These are phyloP conservation scores for Gossypium australe DNA, from an alignment of 345 rosid genomes.

Conservation along the genomic window DNA sequence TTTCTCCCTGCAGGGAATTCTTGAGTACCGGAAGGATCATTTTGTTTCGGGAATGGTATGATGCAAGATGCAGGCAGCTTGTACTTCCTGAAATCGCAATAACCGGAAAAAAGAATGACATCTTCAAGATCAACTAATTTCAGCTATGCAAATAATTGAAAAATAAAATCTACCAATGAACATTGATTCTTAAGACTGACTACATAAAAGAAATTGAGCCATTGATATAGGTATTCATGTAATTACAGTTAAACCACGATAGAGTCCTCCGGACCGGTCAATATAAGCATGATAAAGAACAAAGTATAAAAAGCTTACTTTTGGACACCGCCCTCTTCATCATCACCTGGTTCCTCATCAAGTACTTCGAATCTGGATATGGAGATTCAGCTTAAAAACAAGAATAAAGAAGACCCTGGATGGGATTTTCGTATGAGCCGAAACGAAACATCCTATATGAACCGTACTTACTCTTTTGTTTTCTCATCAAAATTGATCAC, in stretches of 20 bases:
- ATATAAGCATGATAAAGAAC: not conserved
- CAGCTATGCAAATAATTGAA: not conserved
- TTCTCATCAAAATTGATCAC: constrained; percentile 87
- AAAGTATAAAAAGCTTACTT: constrained; percentile 34
- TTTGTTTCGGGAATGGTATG: constrained; percentile 84
- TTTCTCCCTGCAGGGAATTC: constrained; percentile 68
- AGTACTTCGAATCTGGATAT: constrained; percentile 75
- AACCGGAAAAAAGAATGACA: not conserved
- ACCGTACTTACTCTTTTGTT: constrained; percentile 70
- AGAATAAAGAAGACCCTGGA: not conserved
- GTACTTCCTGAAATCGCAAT: constrained; percentile 56
- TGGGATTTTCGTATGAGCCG: not conserved
- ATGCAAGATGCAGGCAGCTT: constrained; percentile 72
- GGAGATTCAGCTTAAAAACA: constrained; percentile 4
- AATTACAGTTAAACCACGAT: not conserved
- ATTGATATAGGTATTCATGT: too few relatives aligned
- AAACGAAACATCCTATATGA: not conserved
- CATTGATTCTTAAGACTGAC: not conserved
- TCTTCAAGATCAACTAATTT: not conserved
- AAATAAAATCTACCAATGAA: not conserved
- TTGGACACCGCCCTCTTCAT: constrained; percentile 79
- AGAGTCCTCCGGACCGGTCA: not conserved
- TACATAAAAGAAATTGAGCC: not conserved
- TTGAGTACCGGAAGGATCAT: constrained; percentile 48
- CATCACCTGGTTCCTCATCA: constrained; percentile 98